Evolutionary conservation across 805 yeast genomes (phyloP).

Genomic region (Yamadazyma endophytica): DNA sequence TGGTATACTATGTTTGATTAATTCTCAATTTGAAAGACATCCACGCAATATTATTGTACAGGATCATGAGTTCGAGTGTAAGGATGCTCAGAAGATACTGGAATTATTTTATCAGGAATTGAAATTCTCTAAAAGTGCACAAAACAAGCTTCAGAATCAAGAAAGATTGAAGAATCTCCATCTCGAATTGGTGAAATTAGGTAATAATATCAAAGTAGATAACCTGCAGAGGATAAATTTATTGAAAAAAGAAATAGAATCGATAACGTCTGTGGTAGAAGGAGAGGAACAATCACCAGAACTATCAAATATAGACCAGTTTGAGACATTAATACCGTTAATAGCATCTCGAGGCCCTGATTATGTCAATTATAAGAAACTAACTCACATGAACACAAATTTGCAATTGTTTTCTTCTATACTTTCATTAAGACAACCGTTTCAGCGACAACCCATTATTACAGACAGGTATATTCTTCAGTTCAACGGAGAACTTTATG

Average conservation of each 20-base stretch:
- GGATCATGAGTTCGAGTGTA: constrained; percentile 3
- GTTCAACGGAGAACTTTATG: constrained; percentile 90
- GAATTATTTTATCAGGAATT: constrained; percentile 4
- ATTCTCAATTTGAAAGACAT: constrained; percentile 1
- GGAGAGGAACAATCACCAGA: neutral
- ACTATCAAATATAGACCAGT: constrained; percentile 10
- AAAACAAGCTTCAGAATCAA: constrained; percentile 24
- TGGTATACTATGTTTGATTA: constrained; percentile 11
- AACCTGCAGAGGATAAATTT: constrained; percentile 7
- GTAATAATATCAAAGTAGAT: constrained; percentile 24
- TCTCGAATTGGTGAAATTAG: constrained; percentile 17
- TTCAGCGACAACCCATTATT: constrained; percentile 64
- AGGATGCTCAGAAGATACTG: constrained; percentile 4
- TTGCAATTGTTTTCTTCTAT: constrained; percentile 62
- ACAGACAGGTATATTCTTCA: constrained; percentile 44
- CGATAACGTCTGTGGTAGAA: constrained; percentile 5
- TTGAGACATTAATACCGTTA: constrained; percentile 37
- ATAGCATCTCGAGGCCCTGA: constrained; percentile 66
- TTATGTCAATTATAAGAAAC: constrained; percentile 23
- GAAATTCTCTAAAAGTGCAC: constrained; percentile 13
- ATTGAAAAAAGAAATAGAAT: constrained; percentile 6
- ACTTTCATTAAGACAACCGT: constrained; percentile 74
- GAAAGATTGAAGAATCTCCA: constrained; percentile 24
- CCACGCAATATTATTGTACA: constrained; percentile 1
- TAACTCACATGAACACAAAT: constrained; percentile 5